Percentiles rank a stretch among this genome's conserved stretches.
Evolutionary conservation across 768 basidiomycete genomes (phyloP).

Genomic region (Chalciporus sphaerocephalus): DNA sequence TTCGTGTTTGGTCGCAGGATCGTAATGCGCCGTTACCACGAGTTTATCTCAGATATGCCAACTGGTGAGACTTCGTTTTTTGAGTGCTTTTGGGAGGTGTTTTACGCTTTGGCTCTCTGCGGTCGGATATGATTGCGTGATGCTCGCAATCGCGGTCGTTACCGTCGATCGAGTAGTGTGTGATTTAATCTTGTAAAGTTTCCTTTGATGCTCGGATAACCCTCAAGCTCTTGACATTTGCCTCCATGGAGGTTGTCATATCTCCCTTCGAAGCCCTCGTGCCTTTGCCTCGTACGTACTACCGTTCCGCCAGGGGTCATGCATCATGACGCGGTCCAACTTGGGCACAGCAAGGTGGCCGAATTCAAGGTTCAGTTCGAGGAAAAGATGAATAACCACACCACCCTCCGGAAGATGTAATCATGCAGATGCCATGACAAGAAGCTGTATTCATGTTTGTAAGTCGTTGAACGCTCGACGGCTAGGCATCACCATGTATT

Average conservation of each 20-base stretch:
- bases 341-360: neutral
- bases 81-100: slow-evolving; percentile 5
- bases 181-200: slow-evolving; percentile 20
- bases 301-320: slow-evolving; percentile 5
- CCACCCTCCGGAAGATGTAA: slow-evolving; percentile 5
- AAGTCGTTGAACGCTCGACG: slow-evolving; percentile 5
- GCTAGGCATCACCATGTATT: slow-evolving; percentile 6
- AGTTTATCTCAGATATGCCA: slow-evolving; percentile 27
- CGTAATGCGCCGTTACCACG: slow-evolving; percentile 24
- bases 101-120: slow-evolving; percentile 4
- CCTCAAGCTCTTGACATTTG: slow-evolving; percentile 5
- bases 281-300: slow-evolving; percentile 10
- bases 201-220: slow-evolving; percentile 9
- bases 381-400: neutral
- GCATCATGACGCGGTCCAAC: neutral
- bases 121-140: neutral
- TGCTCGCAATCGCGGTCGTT: neutral
- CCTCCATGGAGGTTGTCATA: slow-evolving; percentile 9
- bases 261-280: neutral
- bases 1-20: slow-evolving; percentile 24
- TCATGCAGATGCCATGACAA: slow-evolving; percentile 14
- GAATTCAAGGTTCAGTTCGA: slow-evolving; percentile 1
- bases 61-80: slow-evolving; percentile 14
- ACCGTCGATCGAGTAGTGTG: slow-evolving; percentile 25
- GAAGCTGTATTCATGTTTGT: slow-evolving; percentile 1